Evolutionary conservation across 2,329 filamentous ascomycete species (phyloP), one percentile per base, ranked within the genome.

Genomic region (Paracorniculantispora psalliotae): DNA sequence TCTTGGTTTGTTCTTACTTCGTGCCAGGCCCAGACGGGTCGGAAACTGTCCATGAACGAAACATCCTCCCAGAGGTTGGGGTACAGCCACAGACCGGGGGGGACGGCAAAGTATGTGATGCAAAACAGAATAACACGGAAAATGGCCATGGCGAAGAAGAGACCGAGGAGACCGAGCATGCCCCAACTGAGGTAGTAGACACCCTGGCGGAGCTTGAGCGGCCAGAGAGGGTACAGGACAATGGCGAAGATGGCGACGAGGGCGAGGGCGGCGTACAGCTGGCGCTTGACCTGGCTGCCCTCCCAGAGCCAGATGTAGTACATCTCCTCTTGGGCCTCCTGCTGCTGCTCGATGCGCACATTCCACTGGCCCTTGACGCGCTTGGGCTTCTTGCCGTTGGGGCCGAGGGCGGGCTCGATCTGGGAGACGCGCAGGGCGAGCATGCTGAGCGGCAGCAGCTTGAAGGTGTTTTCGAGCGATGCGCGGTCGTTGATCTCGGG

Each of bases 281-380:
- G 94, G 77, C 90, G 90, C 82, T 92, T 96, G 79, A 93, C 85
- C 76, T 97, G 93, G 59, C 90, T 87, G 19, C 93, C 93, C 70
- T 99, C 94, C 74, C 92, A 97, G 57, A 99, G 80, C 92, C 93
- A 99, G 61, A 93, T 88, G 71, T 97, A 99, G 79, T 99, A 93
- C 81, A 94, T 86, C 41, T 93, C 90, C 59, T 94, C 90, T 51
- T 77, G 78, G 59, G 88, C 88, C 68, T 97, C 93, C 75, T 99
- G 94, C 75, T 99, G 93, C 68, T 93, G 92, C 75, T 97, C 92
- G 66, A 99, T 93, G 71, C 87, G 88, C 62, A 99, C 94, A 3
- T 87, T 96, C 94, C 94, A 99, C 30, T 94, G 85, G 26, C 94
- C 94, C 81, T 99, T 99, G 70, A 94, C 82, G 56, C 92, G 88